Conservation (phyloP, 1,139 yeast genomes). For the Taiozyma sp. region DNA sequence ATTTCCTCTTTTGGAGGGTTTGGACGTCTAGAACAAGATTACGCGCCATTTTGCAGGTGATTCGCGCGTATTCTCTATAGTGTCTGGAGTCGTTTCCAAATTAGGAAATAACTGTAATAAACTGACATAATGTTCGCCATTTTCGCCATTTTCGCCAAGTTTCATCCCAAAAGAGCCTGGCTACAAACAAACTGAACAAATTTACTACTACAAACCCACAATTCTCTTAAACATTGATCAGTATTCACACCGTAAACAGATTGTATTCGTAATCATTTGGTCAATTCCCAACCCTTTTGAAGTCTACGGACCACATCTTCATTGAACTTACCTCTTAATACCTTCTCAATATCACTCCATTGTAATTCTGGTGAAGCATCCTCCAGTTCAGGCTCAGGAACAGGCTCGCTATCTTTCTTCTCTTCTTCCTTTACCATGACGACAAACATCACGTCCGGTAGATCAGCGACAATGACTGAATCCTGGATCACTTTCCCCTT, state of each 20-base stretch:
- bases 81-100: too few relatives aligned
- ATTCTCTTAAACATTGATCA: neutral
- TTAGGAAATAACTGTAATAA: too few relatives aligned
- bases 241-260: neutral
- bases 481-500: conserved; percentile 49
- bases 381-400: conserved; percentile 6
- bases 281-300: conserved; percentile 36
- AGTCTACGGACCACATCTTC: conserved; percentile 31
- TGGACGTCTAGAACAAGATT: too few relatives aligned
- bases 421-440: conserved; percentile 29
- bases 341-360: conserved; percentile 30
- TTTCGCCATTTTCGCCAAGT: too few relatives aligned
- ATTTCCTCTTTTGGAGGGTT: neutral
- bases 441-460: conserved; percentile 25
- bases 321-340: conserved; percentile 22
- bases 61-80: too few relatives aligned
- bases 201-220: too few relatives aligned
- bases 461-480: conserved; percentile 16
- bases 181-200: too few relatives aligned
- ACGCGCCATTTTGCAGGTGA: neutral
- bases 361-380: conserved; percentile 22
- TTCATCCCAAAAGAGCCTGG: too few relatives aligned
- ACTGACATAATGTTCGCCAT: neutral
- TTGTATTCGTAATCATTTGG: conserved; percentile 17
- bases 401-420: conserved; percentile 6